Conservation (phyloP, 116 monocot species). For the Zostera marina region DNA sequence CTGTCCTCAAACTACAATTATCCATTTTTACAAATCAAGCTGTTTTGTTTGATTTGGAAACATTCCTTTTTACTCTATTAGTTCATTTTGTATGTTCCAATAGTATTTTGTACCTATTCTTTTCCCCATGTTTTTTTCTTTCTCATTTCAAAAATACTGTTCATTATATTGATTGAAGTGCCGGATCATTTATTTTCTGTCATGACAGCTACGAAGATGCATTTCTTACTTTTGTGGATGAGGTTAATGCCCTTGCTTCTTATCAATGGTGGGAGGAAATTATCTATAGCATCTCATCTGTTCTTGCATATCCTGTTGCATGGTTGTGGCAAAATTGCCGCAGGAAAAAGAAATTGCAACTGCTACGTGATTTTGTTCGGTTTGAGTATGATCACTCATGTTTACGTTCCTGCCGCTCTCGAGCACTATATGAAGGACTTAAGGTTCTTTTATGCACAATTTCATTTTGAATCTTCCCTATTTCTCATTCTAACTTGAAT, state of each 20-base stretch:
- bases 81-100: no score
- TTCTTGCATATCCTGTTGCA: slow-evolving; percentile 80
- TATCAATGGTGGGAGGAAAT: slow-evolving; percentile 99
- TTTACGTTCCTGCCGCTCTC: slow-evolving; percentile 82
- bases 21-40: no score
- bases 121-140: no score
- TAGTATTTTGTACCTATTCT: no score
- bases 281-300: slow-evolving; percentile 60
- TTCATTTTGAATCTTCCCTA: not conserved
- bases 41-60: no score
- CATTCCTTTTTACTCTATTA: no score
- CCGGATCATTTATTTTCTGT: not conserved
- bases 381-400: slow-evolving; percentile 93
- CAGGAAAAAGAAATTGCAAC: slow-evolving; percentile 54
- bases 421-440: slow-evolving; percentile 97
- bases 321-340: slow-evolving; percentile 99
- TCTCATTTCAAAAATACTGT: no score
- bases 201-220: slow-evolving; percentile 78
- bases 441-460: slow-evolving; percentile 32
- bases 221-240: slow-evolving; percentile 92
- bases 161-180: not conserved
- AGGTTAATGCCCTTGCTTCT: slow-evolving; percentile 83
- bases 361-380: slow-evolving; percentile 85
- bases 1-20: no score
- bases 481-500: not conserved